Percentiles rank a stretch among this genome's conserved stretches.
Conservation (phyloP, 768 basidiomycete genomes). For the Tulasnella sp. region DNA sequence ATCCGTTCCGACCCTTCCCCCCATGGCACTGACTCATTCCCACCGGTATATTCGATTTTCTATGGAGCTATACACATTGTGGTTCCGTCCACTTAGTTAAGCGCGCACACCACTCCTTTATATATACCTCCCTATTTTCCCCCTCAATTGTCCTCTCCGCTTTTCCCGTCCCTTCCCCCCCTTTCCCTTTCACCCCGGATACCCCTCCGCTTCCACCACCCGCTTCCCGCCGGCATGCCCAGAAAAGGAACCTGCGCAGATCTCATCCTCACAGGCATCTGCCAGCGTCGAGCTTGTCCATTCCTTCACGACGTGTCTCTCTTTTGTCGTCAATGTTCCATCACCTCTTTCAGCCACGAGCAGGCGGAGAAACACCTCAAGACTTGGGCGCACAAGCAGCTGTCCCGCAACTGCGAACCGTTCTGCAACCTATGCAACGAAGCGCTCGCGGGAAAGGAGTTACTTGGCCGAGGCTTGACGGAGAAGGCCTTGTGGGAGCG, state of each 20-base stretch:
- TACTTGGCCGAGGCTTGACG: not conserved
- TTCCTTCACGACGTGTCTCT: not conserved
- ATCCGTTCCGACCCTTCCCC: not conserved
- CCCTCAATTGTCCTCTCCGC: not conserved
- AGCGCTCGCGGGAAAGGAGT: not conserved
- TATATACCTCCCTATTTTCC: not conserved
- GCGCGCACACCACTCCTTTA: not conserved
- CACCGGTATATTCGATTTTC: not conserved
- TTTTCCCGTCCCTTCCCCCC: not conserved
- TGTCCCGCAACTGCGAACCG: not conserved
- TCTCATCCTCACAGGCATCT: not conserved
- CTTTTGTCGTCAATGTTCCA: not conserved
- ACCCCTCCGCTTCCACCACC: not conserved
- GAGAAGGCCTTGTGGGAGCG: conserved; percentile 6
- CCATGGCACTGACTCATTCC: not conserved
- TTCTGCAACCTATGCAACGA: conserved; percentile 1
- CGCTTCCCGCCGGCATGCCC: not conserved
- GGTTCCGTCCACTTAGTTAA: not conserved
- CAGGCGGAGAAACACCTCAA: not conserved
- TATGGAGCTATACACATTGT: not conserved
- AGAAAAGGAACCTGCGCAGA: not conserved
- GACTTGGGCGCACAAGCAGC: not conserved
- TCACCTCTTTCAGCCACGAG: not conserved
- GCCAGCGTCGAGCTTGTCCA: not conserved
- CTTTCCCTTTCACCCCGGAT: not conserved